Evolutionary conservation across 768 basidiomycete species (phyloP), one percentile per base, ranked within the genome.

Genomic region (Cyclocybe aegerita): DNA sequence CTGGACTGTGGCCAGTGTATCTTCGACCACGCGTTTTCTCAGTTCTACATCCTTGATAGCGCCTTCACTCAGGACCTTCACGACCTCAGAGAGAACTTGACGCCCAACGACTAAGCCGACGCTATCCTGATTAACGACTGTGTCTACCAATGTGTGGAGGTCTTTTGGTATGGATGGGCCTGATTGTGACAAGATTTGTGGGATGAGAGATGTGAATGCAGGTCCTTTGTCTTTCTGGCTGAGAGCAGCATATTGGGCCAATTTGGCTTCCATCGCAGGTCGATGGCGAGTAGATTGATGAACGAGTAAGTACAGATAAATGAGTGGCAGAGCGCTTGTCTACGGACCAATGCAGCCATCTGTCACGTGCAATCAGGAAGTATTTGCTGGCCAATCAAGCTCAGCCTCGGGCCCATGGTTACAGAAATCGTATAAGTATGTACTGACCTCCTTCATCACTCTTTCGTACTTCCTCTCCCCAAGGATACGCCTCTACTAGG

Each of bases 81-180:
- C 90, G 41, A 94, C 83, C 61, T 94, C 91, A 11, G 88, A 83
- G 14, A 98, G 75, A 29, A 95, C 86, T 60, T 93, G 88, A 58
- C 95, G 80, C 17, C 89, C 92, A 31, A 95, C 88, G 46, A 98
- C 93, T 58, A 93, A 82, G 40, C 90, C 88, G 43, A 86, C 82
- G 53, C 72, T 76, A 58, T 93, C 91, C 54, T 91, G 86, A 64
- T 90, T 88, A 52, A 92, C 84, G 54, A 90, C 87, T 57, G 85
- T 81, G 60, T 92, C 83, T 51, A 94, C 83, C 54, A 95, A 77
- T 5, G 77, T 63, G 56, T 86, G 88, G 16, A 95, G 68, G 66
- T 90, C 85, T 33, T 65, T 59, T 14, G 74, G 67, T 38, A 86
- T 66, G 7, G 68, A 60, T 10, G 75, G 69, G 57, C 80, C 73